Base-by-base conservation (phyloP, 2,329 filamentous ascomycete genomes). In the Aureobasidium sp. region DNA sequence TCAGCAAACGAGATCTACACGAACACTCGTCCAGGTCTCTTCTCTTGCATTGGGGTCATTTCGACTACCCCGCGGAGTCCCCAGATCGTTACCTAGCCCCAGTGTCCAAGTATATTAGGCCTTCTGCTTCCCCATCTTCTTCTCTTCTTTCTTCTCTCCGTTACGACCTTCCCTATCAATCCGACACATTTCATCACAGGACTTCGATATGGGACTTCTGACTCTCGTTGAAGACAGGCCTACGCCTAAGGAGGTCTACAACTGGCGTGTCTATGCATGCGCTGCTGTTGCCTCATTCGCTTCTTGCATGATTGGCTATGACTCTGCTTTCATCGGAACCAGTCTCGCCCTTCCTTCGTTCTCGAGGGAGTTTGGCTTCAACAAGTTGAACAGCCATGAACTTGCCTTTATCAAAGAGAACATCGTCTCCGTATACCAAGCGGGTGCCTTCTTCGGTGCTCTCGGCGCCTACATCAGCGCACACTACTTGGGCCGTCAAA, bases 381-480 rank as follows among this genome's bases (percentile, higher is more conserved):
- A 66, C 2, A 62, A 69, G 3, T 78, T 83, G 69, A 68, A 64
- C 5, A 51, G 64, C 0, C 54, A 61, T 3, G 63, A 78, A 14
- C 70, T 82, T 24, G 76, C 81, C 25, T 69, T 86, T 4, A 71
- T 86, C 42, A 83, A 81, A 62, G 75, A 83, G 62, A 91, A 90
- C 67, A 89, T 90, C 57, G 87, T 90, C 50, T 89, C 84, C 19
- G 79, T 85, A 54, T 91, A 88, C 71, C 88, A 93, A 68, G 88
- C 87, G 10, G 87, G 87, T 56, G 86, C 86, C 56, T 90, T 93
- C 72, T 90, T 91, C 60, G 88, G 88, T 48, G 80, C 83, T n/a
- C 70, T 88, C 30, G 77, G 79, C 55, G 85, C 82, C 55, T 90
- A 86, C 60, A 75, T 73, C 10, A 77, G 80, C 29, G 81, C 79